Evolutionary conservation across 2,329 filamentous ascomycete genomes (phyloP).

Genomic region (Akanthomyces muscarius): DNA sequence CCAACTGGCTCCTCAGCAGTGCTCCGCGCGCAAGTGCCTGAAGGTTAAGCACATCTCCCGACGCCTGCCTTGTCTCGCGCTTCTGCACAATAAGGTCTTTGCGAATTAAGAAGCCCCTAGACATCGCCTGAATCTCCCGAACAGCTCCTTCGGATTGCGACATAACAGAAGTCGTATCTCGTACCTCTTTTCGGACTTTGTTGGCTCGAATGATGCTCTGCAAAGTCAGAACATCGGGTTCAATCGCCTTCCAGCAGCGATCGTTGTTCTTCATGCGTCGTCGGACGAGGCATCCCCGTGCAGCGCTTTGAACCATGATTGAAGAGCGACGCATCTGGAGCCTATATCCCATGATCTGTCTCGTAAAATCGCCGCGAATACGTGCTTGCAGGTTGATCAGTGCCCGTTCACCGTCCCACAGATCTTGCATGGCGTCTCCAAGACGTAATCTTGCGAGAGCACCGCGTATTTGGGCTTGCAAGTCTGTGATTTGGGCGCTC

Average conservation of each 20-base stretch:
- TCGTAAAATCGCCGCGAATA: conserved; percentile 80
- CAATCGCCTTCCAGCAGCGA: conserved; percentile 64
- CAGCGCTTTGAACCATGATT: conserved; percentile 71
- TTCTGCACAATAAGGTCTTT: conserved; percentile 53
- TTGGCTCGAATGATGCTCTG: conserved; percentile 76
- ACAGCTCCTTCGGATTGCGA: conserved; percentile 60
- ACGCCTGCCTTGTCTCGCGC: conserved; percentile 48
- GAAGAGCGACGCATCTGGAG: conserved; percentile 81
- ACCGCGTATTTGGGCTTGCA: conserved; percentile 84
- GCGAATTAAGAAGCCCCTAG: conserved; percentile 64
- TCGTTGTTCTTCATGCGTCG: conserved; percentile 59
- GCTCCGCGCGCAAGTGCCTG: conserved; percentile 67
- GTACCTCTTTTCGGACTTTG: conserved; percentile 58
- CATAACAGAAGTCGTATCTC: conserved; percentile 55
- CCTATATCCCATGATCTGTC: conserved; percentile 78
- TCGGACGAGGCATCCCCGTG: conserved; percentile 71
- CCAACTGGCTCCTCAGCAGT: conserved; percentile 55
- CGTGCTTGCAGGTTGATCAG: conserved; percentile 80
- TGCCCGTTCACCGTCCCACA: conserved; percentile 81
- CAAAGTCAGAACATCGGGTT: conserved; percentile 69
- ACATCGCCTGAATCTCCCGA: conserved; percentile 59
- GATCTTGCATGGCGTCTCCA: conserved; percentile 76
- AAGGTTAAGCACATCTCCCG: conserved; percentile 52
- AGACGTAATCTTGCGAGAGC: conserved; percentile 73
- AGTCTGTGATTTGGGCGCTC: conserved; percentile 66